Conservation (phyloP, 2,329 filamentous ascomycete genomes). For the Tolypocladium tundrense region DNA sequence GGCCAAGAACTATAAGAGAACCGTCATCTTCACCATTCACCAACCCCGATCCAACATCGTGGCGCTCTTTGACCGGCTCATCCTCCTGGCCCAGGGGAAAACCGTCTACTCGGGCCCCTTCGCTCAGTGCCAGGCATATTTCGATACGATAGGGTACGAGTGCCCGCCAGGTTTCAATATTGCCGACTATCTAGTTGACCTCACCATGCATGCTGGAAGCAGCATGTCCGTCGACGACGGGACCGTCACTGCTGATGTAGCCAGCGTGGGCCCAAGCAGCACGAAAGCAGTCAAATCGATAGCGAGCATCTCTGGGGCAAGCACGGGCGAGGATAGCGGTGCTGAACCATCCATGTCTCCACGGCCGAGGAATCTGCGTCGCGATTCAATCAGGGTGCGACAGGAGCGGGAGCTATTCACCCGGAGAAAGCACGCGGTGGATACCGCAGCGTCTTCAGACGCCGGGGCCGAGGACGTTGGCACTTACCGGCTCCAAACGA, state of each 20-base stretch:
- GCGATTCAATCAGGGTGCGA: constrained; percentile 70
- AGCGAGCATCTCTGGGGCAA: constrained; percentile 69
- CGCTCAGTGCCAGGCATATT: constrained; percentile 79
- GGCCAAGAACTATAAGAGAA: constrained; percentile 93
- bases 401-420: constrained; percentile 90
- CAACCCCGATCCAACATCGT: constrained; percentile 98
- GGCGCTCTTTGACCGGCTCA: constrained; percentile 87
- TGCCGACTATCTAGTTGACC: constrained; percentile 91
- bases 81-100: constrained; percentile 79
- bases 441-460: constrained; percentile 54
- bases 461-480: constrained; percentile 38
- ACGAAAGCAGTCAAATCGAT: constrained; percentile 84
- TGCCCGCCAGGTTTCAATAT: constrained; percentile 98
- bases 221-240: constrained; percentile 47
- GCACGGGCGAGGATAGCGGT: constrained; percentile 57
- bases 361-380: constrained; percentile 59
- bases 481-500: constrained; percentile 41
- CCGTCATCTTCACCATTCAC: constrained; percentile 96
- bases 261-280: constrained; percentile 72
- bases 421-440: constrained; percentile 54
- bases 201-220: constrained; percentile 87
- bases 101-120: constrained; percentile 93
- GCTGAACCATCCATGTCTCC: constrained; percentile 47
- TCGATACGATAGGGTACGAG: constrained; percentile 81
- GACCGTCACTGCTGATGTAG: constrained; percentile 40